Evolutionary conservation across 2,329 filamentous ascomycete species (phyloP), one percentile per base, ranked within the genome.

Genomic region (Neofusicoccum parvum): DNA sequence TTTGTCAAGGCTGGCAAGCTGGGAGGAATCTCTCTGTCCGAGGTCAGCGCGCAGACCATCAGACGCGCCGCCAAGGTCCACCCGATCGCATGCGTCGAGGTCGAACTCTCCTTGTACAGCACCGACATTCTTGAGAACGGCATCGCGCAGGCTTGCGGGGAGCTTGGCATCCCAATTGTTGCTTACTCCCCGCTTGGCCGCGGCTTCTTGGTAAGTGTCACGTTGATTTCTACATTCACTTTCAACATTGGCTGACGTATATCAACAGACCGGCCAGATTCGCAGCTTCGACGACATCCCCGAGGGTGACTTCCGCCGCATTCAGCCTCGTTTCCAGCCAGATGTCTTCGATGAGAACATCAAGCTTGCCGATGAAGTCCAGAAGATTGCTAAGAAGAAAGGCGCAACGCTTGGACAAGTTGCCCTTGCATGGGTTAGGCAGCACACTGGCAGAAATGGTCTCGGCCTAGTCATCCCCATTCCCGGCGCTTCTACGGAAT

Each of bases 131-230:
- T 88, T 5, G 74, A 83, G 17, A 88, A 89, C 67, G 87, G 83
- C 17, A 81, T 89, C 1, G 84, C 85, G 2, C 72, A 80, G 62
- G 80, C 83, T 1, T 88, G 87, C 67, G 82, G 80, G 1, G 83
- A 94, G 73, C 76, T 90, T 51, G 79, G 82, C 53, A 92, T 94
- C 67, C 88, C 90, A 0, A 79, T 94, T 54, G 78, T 92, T n/a
- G 75, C 75, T 3, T 94, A 92, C 77, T 89, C 88, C 50, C 91
- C 91, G 0, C 80, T 93, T 0, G 88, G 90, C 4, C 80, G 85
- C 32, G 87, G 87, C 1, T 84, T 87, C 78, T 70, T 80, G 73
- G 68, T 65, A 53, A 20, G 64, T 23, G 9, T 49, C 41, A 32
- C 23, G 3, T 36, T 15, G 15, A 32, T 32, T 32, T 32, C 15